These are phyloP conservation scores for Aspergillus ibericus DNA, from an alignment of 2,329 filamentous ascomycete species.

Conservation along the genomic window DNA sequence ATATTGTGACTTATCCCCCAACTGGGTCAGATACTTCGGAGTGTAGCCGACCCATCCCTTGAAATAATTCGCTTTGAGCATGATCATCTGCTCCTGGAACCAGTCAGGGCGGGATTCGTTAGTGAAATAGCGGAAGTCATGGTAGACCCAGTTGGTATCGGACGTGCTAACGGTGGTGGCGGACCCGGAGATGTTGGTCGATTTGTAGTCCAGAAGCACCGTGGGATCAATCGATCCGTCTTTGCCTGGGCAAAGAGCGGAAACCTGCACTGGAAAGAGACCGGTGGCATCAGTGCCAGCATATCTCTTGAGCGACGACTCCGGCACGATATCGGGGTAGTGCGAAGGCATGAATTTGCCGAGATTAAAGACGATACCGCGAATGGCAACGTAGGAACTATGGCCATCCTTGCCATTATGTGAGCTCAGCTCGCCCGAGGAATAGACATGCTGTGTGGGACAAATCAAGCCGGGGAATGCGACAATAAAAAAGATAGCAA, in stretches of 20 bases:
- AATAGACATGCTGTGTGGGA: constrained; percentile 86
- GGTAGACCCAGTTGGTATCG: constrained; percentile 76
- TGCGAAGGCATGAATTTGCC: constrained; percentile 71
- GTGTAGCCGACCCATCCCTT: constrained; percentile 88
- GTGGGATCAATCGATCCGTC: constrained; percentile 64
- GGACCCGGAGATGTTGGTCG: constrained; percentile 70
- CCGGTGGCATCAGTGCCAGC: constrained; percentile 83
- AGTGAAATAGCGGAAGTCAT: constrained; percentile 85
- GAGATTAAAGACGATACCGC: constrained; percentile 86
- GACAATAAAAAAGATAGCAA: constrained; percentile 86
- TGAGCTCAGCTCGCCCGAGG: constrained; percentile 69
- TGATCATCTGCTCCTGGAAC: constrained; percentile 85
- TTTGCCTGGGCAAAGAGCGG: constrained; percentile 79
- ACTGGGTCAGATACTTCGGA: constrained; percentile 69
- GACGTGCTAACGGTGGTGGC: constrained; percentile 63
- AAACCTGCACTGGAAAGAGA: constrained; percentile 92
- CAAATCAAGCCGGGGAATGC: constrained; percentile 85
- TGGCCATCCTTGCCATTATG: constrained; percentile 70
- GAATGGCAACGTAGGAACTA: constrained; percentile 73
- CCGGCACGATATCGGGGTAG: constrained; percentile 68
- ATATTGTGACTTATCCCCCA: constrained; percentile 63
- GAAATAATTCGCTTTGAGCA: constrained; percentile 74
- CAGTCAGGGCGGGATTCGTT: constrained; percentile 84
- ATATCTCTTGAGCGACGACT: constrained; percentile 70
- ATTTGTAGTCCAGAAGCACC: constrained; percentile 82